Evolutionary conservation across 2,329 filamentous ascomycete genomes (phyloP).

Genomic region (Canariomyces notabilis): DNA sequence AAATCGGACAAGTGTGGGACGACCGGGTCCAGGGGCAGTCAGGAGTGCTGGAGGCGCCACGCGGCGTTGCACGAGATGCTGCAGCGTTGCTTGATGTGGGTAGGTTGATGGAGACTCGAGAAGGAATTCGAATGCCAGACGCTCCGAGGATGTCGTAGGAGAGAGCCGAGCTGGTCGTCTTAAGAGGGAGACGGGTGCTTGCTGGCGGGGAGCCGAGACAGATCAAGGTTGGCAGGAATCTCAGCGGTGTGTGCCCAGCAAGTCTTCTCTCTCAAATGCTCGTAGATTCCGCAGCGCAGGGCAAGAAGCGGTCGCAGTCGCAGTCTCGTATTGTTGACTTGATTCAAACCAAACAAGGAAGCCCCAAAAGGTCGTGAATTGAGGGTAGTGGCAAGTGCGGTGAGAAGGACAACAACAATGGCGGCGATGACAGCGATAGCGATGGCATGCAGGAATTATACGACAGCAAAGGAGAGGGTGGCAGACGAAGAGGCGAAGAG

Average conservation of each 20-base stretch:
- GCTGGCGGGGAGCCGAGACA: constrained; percentile 4
- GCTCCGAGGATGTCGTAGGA: constrained; percentile 5
- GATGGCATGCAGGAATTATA: constrained; percentile 24
- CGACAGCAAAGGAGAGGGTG: constrained; percentile 18
- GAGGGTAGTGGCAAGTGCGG: constrained; percentile 7
- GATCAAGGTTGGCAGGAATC: constrained; percentile 11
- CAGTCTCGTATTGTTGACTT: too few relatives aligned
- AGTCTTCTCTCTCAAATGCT: constrained; percentile 22
- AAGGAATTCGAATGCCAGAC: constrained; percentile 8
- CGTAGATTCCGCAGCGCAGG: constrained; percentile 19
- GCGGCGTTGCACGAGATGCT: constrained; percentile 4
- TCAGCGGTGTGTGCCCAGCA: constrained; percentile 14
- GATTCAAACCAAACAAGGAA: too few relatives aligned
- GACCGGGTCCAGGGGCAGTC: constrained; percentile 18
- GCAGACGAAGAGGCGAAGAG: constrained; percentile 18
- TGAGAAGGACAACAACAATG: constrained; percentile 1
- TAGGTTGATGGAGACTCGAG: background rate
- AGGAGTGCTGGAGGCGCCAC: constrained; percentile 15
- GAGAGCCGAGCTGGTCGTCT: constrained; percentile 13
- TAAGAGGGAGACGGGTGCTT: background rate
- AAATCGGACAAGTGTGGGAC: constrained; percentile 16
- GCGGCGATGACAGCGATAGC: constrained; percentile 16
- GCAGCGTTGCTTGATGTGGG: constrained; percentile 10
- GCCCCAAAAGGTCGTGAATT: constrained; percentile 10
- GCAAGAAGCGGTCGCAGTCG: constrained; percentile 17